Evolutionary conservation across 1,284 basidiomycete genomes (phyloP).

Genomic region (Mrakiaceae sp.): DNA sequence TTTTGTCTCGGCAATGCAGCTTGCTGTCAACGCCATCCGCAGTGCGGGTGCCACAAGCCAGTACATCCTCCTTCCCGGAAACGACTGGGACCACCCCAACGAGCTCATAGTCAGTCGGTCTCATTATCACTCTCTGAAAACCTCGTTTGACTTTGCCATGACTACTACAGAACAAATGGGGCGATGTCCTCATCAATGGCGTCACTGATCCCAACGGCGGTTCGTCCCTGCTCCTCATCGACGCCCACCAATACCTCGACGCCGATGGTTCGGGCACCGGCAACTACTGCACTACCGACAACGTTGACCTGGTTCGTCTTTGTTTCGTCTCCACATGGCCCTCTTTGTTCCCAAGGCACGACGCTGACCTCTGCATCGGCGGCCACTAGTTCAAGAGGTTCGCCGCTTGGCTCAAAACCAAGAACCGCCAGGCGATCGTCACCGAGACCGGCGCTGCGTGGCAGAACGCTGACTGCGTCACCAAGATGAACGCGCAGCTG

Average conservation of each 20-base stretch:
- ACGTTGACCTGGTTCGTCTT: slow-evolving; percentile 25
- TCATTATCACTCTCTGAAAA: not conserved
- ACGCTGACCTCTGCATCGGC: no score
- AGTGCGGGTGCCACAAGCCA: slow-evolving; percentile 30
- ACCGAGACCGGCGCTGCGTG: slow-evolving; percentile 48
- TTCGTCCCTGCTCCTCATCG: slow-evolving; percentile 45
- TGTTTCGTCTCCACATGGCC: not conserved
- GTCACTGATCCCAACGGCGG: slow-evolving; percentile 47
- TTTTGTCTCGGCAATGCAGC: slow-evolving; percentile 23
- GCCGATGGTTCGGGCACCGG: slow-evolving; percentile 48
- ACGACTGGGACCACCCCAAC: slow-evolving; percentile 26
- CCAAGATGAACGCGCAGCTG: slow-evolving; percentile 35
- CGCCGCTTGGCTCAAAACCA: slow-evolving; percentile 40
- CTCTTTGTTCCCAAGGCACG: no score
- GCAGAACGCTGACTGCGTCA: slow-evolving; percentile 27
- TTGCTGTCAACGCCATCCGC: slow-evolving; percentile 33
- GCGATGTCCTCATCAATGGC: slow-evolving; percentile 29
- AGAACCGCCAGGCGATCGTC: slow-evolving; percentile 47
- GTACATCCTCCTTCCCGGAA: slow-evolving; percentile 31
- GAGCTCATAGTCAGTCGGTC: slow-evolving; percentile 5
- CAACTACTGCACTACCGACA: slow-evolving; percentile 38
- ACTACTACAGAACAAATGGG: slow-evolving; percentile 12
- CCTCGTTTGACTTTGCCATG: slow-evolving; percentile 32
- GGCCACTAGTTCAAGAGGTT: slow-evolving; percentile 37
- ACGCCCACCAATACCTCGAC: slow-evolving; percentile 55